Percentiles rank a stretch among this genome's conserved stretches.
These are phyloP conservation scores for Mycena indigotica DNA, from an alignment of 768 basidiomycete genomes.

Conservation along the genomic window DNA sequence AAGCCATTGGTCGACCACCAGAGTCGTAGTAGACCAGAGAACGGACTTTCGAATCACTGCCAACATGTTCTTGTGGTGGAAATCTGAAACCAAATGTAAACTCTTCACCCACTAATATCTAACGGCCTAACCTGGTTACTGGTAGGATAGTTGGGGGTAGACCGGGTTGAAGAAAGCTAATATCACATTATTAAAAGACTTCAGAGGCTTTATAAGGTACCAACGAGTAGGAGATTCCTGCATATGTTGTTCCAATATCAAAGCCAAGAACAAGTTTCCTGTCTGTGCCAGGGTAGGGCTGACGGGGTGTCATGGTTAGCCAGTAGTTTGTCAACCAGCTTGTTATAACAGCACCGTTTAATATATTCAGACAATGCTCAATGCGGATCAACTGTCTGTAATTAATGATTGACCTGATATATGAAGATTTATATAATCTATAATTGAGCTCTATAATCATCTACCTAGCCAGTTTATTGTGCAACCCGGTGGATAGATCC, in stretches of 20 bases:
- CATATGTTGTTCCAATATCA: slow-evolving; percentile 45
- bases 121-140: slow-evolving; percentile 9
- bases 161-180: slow-evolving; percentile 16
- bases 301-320: slow-evolving; percentile 35
- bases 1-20: slow-evolving; percentile 39
- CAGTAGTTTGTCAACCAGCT: too few species aligned
- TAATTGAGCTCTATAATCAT: too few species aligned
- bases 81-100: slow-evolving; percentile 33
- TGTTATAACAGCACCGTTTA: too few species aligned
- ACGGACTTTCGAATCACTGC: slow-evolving; percentile 51
- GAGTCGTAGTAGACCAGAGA: slow-evolving; percentile 50
- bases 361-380: too few species aligned
- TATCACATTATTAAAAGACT: too few species aligned
- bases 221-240: slow-evolving; percentile 38
- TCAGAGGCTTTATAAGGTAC: background rate
- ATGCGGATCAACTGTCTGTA: too few species aligned
- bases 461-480: too few species aligned
- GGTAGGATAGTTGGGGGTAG: slow-evolving; percentile 10
- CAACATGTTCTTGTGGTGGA: slow-evolving; percentile 48
- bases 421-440: too few species aligned
- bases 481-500: too few species aligned
- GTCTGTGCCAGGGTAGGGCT: slow-evolving; percentile 32
- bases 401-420: too few species aligned
- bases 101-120: background rate
- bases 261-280: slow-evolving; percentile 41